Base-by-base conservation (phyloP, 139 green algal species). In the Chlamydomonas schloesseri region DNA sequence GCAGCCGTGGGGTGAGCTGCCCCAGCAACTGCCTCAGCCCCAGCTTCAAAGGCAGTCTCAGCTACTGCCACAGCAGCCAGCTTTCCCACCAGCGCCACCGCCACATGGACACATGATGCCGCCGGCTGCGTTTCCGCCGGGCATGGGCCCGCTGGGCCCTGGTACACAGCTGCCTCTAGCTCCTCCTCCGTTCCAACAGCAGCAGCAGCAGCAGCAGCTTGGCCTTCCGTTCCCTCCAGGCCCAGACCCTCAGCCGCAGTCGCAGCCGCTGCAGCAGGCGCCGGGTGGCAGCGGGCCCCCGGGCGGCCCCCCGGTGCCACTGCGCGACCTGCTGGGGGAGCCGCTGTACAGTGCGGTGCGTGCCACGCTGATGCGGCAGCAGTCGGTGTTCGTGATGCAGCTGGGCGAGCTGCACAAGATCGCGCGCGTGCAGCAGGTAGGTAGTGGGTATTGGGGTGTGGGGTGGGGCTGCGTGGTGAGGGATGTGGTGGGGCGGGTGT, bases 401-500 rank as follows among this genome's bases (percentile, higher is more conserved):
- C 58, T 93, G 64, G 89, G 82, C 71, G 90, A 93, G 82, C 88
- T 93, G 70, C 90, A 93, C 83, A 89, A 89, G 80, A 73, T 93
- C 3, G 70, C 60, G 1, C 88, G 81, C n/a, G 74, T 87, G 69
- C 90, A 93, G 88, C 28, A 77, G 29, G 24, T 67, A 15, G 53
- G 53, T 13, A 15, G n/a, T n/a, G n/a, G n/a, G n/a, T n/a, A n/a
- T n/a, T 13, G 15, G 53, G 53, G 53, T 58, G 53, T 13, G 15
- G 53, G 13, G 53, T 58, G 53, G 13, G 15, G 53, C 53, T 58
- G 53, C 53, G 53, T 13, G 53, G 53, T 58, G 53, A 15, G 13
- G 53, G 53, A 15, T 15, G 53, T n/a, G n/a, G n/a, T n/a, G n/a
- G n/a, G n/a, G n/a, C n/a, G n/a, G n/a, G n/a, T n/a, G n/a, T n/a